Conservation (phyloP, 106 monocot genomes). For the Cymbidium sinense region DNA sequence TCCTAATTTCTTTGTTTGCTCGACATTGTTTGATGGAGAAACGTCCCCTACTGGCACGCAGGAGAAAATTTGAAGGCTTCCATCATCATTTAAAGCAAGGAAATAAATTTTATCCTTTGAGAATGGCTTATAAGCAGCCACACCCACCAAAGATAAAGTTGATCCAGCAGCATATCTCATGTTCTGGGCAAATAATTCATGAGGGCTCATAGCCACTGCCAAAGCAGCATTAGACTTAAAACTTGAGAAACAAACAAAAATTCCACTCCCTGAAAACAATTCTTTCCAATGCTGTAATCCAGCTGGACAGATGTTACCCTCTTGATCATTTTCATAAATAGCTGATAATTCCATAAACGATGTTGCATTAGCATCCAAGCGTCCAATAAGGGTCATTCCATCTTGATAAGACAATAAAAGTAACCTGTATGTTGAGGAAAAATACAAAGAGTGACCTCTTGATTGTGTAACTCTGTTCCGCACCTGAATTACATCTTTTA, state of each 20-base stretch:
- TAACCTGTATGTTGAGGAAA: conserved; percentile 64
- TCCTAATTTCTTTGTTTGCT: conserved; percentile 75
- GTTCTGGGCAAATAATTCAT: conserved; percentile 62
- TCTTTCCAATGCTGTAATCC: conserved; percentile 88
- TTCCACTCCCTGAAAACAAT: conserved; percentile 59
- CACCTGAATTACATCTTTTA: conserved; percentile 56
- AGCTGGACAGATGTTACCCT: conserved; percentile 60
- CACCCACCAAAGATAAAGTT: conserved; percentile 70
- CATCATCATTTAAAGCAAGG: conserved; percentile 90
- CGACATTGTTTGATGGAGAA: conserved; percentile 27
- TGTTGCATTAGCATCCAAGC: conserved; percentile 55
- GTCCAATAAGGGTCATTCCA: conserved; percentile 65
- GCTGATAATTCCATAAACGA: conserved; percentile 48
- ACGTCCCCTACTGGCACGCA: conserved; percentile 41
- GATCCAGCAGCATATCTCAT: conserved; percentile 76
- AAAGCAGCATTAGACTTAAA: conserved; percentile 66
- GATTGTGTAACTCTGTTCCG: conserved; percentile 25
- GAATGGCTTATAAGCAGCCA: conserved; percentile 85
- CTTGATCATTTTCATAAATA: conserved; percentile 71
- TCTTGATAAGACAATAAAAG: conserved; percentile 92
- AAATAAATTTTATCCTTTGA: conserved; percentile 86
- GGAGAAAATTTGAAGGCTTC: conserved; percentile 87
- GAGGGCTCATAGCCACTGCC: conserved; percentile 35
- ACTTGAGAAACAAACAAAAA: conserved; percentile 72
- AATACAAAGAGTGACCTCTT: conserved; percentile 74